phyloP scores from a whole-genome alignment of 805 yeast species.

The Huiozyma naganishii region DNA sequence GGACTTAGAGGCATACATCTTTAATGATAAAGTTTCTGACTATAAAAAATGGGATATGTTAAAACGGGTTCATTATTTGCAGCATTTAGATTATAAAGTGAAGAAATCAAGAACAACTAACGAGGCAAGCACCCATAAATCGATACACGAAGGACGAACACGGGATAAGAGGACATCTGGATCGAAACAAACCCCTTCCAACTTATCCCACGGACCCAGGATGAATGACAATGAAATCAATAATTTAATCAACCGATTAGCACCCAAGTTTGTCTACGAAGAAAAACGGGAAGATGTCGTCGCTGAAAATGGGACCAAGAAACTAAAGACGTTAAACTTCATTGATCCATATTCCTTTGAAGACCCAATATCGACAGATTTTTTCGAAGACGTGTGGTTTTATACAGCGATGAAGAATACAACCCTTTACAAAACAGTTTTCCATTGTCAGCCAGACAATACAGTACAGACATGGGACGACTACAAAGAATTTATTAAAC shows the following conservation, averaged over 20 bases:
- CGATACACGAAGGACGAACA: neutral
- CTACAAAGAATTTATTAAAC: constrained; percentile 58
- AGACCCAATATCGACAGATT: constrained; percentile 77
- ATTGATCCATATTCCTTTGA: constrained; percentile 82
- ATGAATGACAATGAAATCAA: constrained; percentile 22
- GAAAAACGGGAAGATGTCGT: neutral
- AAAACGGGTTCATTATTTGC: constrained; percentile 60
- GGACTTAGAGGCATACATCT: constrained; percentile 46
- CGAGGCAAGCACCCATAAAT: constrained; percentile 4
- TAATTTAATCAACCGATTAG: constrained; percentile 19
- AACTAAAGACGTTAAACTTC: constrained; percentile 30
- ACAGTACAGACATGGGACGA: constrained; percentile 84
- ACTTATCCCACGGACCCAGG: neutral
- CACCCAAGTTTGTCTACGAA: constrained; percentile 8
- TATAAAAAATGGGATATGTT: constrained; percentile 59
- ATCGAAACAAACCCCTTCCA: neutral
- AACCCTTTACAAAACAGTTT: constrained; percentile 65
- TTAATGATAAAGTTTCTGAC: constrained; percentile 36
- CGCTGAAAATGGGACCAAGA: neutral
- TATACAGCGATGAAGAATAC: constrained; percentile 79
- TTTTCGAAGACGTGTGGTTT: constrained; percentile 79
- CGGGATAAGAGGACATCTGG: neutral
- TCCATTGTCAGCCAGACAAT: constrained; percentile 93
- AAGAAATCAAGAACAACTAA: constrained; percentile 19
- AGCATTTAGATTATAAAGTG: constrained; percentile 49